Percentiles rank a stretch among this genome's conserved stretches.
Evolutionary conservation across 306 rosid genomes (phyloP).

Genomic region (Lathyrus aphaca): DNA sequence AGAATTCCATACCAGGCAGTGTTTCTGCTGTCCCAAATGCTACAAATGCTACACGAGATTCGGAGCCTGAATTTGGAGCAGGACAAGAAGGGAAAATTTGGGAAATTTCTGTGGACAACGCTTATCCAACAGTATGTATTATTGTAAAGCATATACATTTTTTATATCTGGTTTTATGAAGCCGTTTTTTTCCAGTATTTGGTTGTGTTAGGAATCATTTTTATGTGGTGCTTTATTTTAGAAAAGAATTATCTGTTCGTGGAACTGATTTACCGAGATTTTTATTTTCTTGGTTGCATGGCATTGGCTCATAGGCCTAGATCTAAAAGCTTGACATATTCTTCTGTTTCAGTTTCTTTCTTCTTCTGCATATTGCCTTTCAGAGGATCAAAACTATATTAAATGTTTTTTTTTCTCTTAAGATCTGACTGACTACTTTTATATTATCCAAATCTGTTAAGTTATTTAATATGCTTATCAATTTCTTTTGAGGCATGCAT

Average conservation of each 20-base stretch:
- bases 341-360: slow-evolving; percentile 32
- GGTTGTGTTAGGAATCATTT: background rate
- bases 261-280: slow-evolving; percentile 8
- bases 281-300: slow-evolving; percentile 18
- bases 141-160: slow-evolving; percentile 28
- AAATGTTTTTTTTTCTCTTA: slow-evolving; percentile 15
- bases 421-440: slow-evolving; percentile 12
- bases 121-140: slow-evolving; percentile 58
- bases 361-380: slow-evolving; percentile 22
- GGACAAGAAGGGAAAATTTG: slow-evolving; percentile 79
- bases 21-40: slow-evolving; percentile 67
- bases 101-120: slow-evolving; percentile 77
- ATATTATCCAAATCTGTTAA: slow-evolving; percentile 17
- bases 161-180: slow-evolving; percentile 37
- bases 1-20: slow-evolving; percentile 66
- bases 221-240: slow-evolving; percentile 17
- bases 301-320: slow-evolving; percentile 6
- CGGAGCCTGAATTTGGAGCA: slow-evolving; percentile 70
- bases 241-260: slow-evolving; percentile 15
- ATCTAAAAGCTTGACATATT: slow-evolving; percentile 29
- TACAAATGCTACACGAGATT: slow-evolving; percentile 74
- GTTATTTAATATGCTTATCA: background rate
- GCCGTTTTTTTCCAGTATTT: slow-evolving; percentile 16
- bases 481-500: background rate
- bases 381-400: background rate